A percentile compares a stretch with the other conserved stretches of the same genome.
Conservation (phyloP, 2,329 filamentous ascomycete genomes). For the Aspergillus glaucus region DNA sequence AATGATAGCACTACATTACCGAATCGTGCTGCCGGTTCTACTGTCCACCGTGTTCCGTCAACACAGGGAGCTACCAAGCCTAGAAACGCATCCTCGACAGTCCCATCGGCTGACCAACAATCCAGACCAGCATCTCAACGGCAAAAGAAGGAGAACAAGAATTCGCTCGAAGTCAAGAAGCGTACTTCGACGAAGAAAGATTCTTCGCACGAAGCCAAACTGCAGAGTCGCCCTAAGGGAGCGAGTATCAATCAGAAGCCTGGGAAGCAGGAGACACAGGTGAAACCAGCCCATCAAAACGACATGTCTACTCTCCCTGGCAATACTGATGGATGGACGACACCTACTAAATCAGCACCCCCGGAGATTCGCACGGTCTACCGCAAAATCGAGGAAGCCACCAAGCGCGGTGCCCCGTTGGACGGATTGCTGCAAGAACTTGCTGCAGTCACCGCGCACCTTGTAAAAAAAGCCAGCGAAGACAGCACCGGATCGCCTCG, state of each 20-base stretch:
- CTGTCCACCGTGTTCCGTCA: neutral
- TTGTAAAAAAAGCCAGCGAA: constrained; percentile 6
- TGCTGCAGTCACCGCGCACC: constrained; percentile 12
- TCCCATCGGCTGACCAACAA: neutral
- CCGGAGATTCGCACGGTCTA: constrained; percentile 22
- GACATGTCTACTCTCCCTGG: neutral
- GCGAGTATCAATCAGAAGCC: neutral
- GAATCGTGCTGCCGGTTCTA: neutral
- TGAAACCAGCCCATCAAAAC: neutral
- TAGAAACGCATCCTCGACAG: neutral
- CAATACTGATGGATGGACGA: constrained; percentile 4
- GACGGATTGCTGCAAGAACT: constrained; percentile 24
- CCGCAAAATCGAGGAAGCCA: constrained; percentile 24
- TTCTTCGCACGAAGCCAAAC: neutral
- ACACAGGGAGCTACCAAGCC: neutral
- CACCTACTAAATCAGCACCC: constrained; percentile 7
- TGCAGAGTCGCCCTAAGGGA: neutral
- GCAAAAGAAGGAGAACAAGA: constrained; percentile 1
- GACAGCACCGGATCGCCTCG: constrained; percentile 4
- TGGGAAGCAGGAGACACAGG: neutral
- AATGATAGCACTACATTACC: neutral
- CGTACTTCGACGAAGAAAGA: neutral
- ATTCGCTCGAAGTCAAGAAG: neutral
- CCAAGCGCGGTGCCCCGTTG: constrained; percentile 20
- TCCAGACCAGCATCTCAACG: neutral